A percentile compares a stretch with the other conserved stretches of the same genome.
Evolutionary conservation across 148 eudicot species (phyloP).

Genomic region (Spergularia bocconei): DNA sequence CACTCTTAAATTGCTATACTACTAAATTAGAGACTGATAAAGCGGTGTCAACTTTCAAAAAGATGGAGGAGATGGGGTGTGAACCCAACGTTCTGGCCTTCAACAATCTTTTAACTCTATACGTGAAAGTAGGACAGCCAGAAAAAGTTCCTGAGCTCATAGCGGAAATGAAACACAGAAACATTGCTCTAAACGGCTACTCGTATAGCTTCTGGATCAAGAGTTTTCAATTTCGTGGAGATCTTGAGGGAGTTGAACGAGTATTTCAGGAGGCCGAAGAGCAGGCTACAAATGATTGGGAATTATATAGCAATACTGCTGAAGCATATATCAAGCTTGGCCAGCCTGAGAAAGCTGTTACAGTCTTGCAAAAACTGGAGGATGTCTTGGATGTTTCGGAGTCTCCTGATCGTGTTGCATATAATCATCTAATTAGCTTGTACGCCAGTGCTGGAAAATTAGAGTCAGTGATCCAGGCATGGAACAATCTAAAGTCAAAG

Average conservation of each 20-base stretch:
- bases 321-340: conserved; percentile 41
- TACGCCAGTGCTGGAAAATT: conserved; percentile 45
- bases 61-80: conserved; percentile 52
- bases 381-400: conserved; percentile 24
- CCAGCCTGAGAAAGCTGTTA: conserved; percentile 47
- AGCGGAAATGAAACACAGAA: conserved; percentile 59
- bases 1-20: conserved; percentile 75
- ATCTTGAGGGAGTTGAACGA: conserved; percentile 64
- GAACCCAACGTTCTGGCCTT: conserved; percentile 30
- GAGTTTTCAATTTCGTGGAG: conserved; percentile 43
- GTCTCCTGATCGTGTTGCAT: conserved; percentile 31
- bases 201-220: conserved; percentile 54
- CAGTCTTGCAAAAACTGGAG: conserved; percentile 46
- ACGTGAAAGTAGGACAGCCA: conserved; percentile 50
- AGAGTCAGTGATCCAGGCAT: conserved; percentile 44
- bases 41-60: conserved; percentile 53
- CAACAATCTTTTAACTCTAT: conserved; percentile 54
- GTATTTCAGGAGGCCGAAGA: conserved; percentile 46
- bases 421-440: conserved; percentile 51
- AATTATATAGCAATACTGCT: conserved; percentile 53
- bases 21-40: conserved; percentile 42
- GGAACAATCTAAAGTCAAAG: conserved; percentile 49
- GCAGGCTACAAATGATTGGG: conserved; percentile 41
- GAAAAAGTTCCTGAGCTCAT: conserved; percentile 57
- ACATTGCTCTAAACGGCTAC: conserved; percentile 29